Evolutionary conservation across 1,284 basidiomycete genomes (phyloP).

Genomic region (Fomitopsis pinicola): DNA sequence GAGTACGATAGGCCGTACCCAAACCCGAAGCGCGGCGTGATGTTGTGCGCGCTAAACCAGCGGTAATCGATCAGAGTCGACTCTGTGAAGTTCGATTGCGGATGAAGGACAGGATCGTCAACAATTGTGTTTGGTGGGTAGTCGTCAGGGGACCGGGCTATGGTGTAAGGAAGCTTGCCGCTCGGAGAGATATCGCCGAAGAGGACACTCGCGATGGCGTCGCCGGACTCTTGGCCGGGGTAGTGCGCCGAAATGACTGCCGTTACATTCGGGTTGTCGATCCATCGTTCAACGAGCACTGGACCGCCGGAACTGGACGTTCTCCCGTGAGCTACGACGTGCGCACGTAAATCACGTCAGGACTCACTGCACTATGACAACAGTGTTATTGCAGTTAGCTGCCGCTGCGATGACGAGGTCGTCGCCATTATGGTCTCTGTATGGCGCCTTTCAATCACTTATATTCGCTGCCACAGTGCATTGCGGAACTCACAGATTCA

Average conservation of each 20-base stretch:
- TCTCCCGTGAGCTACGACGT: no score
- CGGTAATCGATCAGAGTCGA: not conserved
- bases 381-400: conserved; percentile 40
- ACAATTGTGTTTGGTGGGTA: conserved; percentile 36
- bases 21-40: conserved; percentile 34
- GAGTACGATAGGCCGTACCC: conserved; percentile 41
- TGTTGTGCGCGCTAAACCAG: conserved; percentile 13
- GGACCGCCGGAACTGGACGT: conserved; percentile 35
- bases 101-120: not conserved
- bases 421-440: conserved; percentile 58
- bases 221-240: conserved; percentile 54
- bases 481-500: not conserved
- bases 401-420: conserved; percentile 28
- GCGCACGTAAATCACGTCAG: no score
- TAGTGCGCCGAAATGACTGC: conserved; percentile 18
- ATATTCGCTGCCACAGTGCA: not conserved
- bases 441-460: no score
- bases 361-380: conserved; percentile 46
- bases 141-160: conserved; percentile 61
- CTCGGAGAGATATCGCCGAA: conserved; percentile 45
- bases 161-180: conserved; percentile 74
- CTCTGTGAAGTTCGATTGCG: not conserved
- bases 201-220: conserved; percentile 43
- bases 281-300: conserved; percentile 44
- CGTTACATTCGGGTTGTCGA: conserved; percentile 35